A percentile compares a stretch with the other conserved stretches of the same genome.
These are phyloP conservation scores for Ceriops decandra DNA, from an alignment of 345 rosid species.

Conservation along the genomic window DNA sequence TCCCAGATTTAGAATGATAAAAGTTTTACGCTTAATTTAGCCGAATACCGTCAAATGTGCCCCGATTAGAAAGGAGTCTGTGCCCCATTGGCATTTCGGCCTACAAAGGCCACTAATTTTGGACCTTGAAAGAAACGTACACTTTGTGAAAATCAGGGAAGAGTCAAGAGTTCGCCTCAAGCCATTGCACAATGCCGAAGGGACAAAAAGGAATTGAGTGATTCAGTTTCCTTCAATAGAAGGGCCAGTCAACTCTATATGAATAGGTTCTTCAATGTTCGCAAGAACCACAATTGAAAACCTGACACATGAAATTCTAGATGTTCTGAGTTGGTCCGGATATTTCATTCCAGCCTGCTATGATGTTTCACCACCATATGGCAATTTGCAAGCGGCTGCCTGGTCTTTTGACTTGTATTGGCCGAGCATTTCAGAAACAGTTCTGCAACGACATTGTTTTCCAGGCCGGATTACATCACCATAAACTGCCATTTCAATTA, in stretches of 20 bases:
- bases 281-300: neutral
- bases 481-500: slow-evolving; percentile 94
- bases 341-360: slow-evolving; percentile 12
- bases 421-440: slow-evolving; percentile 83
- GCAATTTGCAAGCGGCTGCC: slow-evolving; percentile 70
- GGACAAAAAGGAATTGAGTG: neutral
- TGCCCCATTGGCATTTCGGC: too few relatives aligned
- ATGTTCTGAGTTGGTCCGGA: neutral
- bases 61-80: too few relatives aligned
- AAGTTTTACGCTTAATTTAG: too few relatives aligned
- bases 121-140: too few relatives aligned
- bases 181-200: neutral
- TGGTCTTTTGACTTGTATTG: slow-evolving; percentile 60
- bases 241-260: neutral
- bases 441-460: slow-evolving; percentile 85
- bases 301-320: neutral
- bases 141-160: neutral
- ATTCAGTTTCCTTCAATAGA: neutral
- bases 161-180: neutral
- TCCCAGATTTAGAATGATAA: too few relatives aligned
- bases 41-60: too few relatives aligned
- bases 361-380: slow-evolving; percentile 32
- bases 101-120: too few relatives aligned
- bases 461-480: slow-evolving; percentile 90
- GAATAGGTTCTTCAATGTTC: neutral